Evolutionary conservation across 2,329 filamentous ascomycete genomes (phyloP), one percentile per base, ranked within the genome.

Genomic region (Madurella fahalii): DNA sequence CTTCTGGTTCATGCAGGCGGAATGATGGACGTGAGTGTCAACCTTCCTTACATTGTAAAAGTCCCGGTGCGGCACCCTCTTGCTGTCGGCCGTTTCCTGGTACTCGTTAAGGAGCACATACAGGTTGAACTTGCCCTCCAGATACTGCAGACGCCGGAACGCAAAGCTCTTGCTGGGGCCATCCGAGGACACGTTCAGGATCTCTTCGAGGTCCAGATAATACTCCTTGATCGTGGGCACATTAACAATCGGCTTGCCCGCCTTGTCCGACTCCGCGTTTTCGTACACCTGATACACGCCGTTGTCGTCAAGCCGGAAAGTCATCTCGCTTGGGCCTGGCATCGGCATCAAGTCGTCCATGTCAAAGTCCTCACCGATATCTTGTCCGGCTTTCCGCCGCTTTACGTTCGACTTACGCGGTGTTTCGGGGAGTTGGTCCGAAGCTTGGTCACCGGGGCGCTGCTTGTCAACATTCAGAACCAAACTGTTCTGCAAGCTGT

Each of bases 11-110:
- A 99, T 99, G 70, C 94, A 99, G 20, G 94, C 94, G 15, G 94
- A 99, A 71, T 99, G 94, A 69, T 99, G 94, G 64, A 99, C 94
- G 79, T 99, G 94, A 9, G 94, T 99, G 68, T 99, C 94, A 48
- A 99, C 94, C 71, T 99, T 99, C 68, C 94, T 83, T 47, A 99
- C 94, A 68, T 99, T 99, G 77, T 99, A 99, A 68, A 99, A 99
- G 72, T 99, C 94, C 75, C 94, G 85, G 72, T 99, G 94, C 2
- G 94, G 94, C 52, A 97, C 94, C 65, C 89, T 93, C 71, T 99
- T 99, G 70, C 90, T 96, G 75, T 99, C 94, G 56, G 94, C 93
- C 50, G 95, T 94, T 72, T 99, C 94, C 68, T 97, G 92, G 63
- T 97, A 97, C 70, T 96, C 94, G 68, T 99, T 97, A 55, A 97